Evolutionary conservation across 257 asterid genomes (phyloP), one percentile per base, ranked within the genome.

Genomic region (Nyctanthes arbortristis): DNA sequence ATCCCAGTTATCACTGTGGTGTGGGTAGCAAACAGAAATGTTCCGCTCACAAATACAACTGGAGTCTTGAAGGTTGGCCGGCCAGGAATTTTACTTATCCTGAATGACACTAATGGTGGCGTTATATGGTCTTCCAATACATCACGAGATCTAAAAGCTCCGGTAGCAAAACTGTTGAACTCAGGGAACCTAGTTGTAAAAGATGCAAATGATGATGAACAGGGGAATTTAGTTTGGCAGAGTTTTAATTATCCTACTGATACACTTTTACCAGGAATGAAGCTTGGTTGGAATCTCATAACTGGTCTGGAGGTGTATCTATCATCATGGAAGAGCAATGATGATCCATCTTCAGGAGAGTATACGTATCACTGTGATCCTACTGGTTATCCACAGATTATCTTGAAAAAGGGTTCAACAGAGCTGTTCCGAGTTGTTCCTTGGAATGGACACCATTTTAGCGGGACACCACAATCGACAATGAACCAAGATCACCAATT

Each of bases 401-500:
- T 69, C 11, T 16, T 74, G 27, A 45, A 12, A 35, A 66, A 52
- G 1, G 74, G 66, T 32, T 32, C 37, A 0, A 20, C 5, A 1
- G 31, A 8, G 13, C 43, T 0, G n/a, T 77, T 36, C 54, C 72
- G 84, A 5, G 11, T 69, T 20, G 93, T 88, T 16, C 81, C 82
- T 0, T 87, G 90, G 90, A 87, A 84, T 33, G 93, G 93, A 0
- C 25, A 78, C 4, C 65, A 80, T 2, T 80, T 69, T 29, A 78
- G 89, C 35, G 87, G 87, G 35, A 12, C 22, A 16, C 74, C 59
- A 34, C 20, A 16, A 63, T 20, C 30, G 74, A 31, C 10, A 4
- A 2, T 12, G 11, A 61, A 66, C 37, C 52, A 66, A n/a, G 27
- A 3, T 13, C 63, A n/a, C 56, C 24, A 22, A 10, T 60, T 7